These are phyloP conservation scores for Flaveria floridana DNA, from an alignment of 140 eudicot species.

Conservation along the genomic window DNA sequence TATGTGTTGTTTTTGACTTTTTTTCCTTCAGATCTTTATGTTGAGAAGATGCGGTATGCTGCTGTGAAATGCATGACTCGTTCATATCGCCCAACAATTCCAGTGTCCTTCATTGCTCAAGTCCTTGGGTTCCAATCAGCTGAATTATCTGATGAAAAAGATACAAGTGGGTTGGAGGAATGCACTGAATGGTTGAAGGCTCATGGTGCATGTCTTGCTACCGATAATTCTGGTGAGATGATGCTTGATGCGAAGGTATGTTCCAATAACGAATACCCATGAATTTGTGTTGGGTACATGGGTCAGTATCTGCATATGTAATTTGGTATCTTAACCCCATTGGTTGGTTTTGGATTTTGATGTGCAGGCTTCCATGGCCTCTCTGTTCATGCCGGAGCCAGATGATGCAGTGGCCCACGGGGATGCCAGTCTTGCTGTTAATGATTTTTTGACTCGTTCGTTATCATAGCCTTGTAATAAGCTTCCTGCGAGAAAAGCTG, in stretches of 20 bases:
- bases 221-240: slow-evolving; percentile 66
- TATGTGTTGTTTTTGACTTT: background rate
- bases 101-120: slow-evolving; percentile 75
- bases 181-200: slow-evolving; percentile 94
- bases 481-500: slow-evolving; percentile 6
- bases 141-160: slow-evolving; percentile 52
- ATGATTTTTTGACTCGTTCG: slow-evolving; percentile 80
- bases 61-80: slow-evolving; percentile 89
- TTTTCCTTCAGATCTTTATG: slow-evolving; percentile 66
- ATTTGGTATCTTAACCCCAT: background rate
- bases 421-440: slow-evolving; percentile 90
- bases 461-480: slow-evolving; percentile 28
- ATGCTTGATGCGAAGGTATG: slow-evolving; percentile 82
- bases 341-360: background rate
- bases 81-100: slow-evolving; percentile 90
- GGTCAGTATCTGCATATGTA: background rate
- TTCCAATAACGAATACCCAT: background rate
- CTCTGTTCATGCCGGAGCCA: slow-evolving; percentile 83
- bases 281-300: background rate
- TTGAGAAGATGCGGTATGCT: slow-evolving; percentile 87
- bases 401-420: slow-evolving; percentile 97
- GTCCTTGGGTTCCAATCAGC: slow-evolving; percentile 68
- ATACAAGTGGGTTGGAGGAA: slow-evolving; percentile 60
- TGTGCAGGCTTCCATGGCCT: slow-evolving; percentile 63
- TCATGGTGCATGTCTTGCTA: slow-evolving; percentile 78